Base-by-base conservation (phyloP, 495 filamentous ascomycete species). In the Hypoxylon fragiforme region DNA sequence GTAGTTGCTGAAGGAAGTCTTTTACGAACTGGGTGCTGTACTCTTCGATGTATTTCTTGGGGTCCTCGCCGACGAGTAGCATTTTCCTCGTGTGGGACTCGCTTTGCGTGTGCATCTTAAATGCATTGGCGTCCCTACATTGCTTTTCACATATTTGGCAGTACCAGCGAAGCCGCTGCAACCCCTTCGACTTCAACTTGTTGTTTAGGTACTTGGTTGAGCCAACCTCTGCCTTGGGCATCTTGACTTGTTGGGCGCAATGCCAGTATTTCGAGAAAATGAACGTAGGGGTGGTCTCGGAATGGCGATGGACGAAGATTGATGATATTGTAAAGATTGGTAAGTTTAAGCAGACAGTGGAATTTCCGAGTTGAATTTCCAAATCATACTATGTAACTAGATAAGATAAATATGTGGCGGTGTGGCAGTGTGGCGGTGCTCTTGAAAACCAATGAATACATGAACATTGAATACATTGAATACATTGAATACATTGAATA, bases 191-290 rank as follows among this genome's bases (percentile, higher is more conserved):
- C 68, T 97, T 97, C 70, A 96, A 82, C 69, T 90, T 87, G 72
- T 97, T 97, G 70, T 78, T 81, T 39, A 97, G 79, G 56, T 89
- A 80, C 65, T 97, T 97, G 3, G 84, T 89, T 21, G 82, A 85
- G 18, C 94, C 95, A 15, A 89, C 84, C 77, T 97, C 94, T 52
- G 95, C 95, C 73, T 86, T 86, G 46, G 88, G 88, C 95, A 97
- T 98, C n/a, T 63, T 88, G 75, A 46, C 45, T 48, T 38, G 20
- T 30, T 51, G 31, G 6, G 5, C n/a, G n/a, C 3, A 13, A 13
- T 13, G n/a, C n/a, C n/a, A 3, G n/a, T 35, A 35, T 35, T 35
- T 35, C n/a, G 12, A 13, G 31, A 3, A 35, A 15, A 3, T 15
- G 3, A 21, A 4, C 7, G 9, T 3, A 15, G 16, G 16, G 6